Percentiles rank a stretch among this genome's conserved stretches.
Evolutionary conservation across 495 filamentous ascomycete species (phyloP).

Genomic region (Aspergillus ostianus): DNA sequence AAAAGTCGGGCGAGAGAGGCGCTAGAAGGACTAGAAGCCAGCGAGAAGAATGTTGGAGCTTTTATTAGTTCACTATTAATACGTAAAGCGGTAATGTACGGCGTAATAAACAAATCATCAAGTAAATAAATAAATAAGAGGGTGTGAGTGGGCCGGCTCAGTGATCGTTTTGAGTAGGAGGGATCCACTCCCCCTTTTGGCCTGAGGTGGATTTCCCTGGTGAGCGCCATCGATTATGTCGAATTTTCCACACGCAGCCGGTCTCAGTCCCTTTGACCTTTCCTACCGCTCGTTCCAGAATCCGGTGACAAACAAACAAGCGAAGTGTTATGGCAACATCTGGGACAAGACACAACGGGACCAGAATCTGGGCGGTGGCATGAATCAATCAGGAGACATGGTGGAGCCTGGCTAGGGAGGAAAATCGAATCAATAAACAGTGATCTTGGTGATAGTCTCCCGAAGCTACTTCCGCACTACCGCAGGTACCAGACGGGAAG

Average conservation of each 20-base stretch:
- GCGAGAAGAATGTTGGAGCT: constrained; percentile 33
- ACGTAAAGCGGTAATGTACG: constrained; percentile 35
- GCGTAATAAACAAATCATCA: background rate
- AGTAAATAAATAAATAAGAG: background rate
- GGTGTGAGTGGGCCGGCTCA: constrained; percentile 22
- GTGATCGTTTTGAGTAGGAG: constrained; percentile 17
- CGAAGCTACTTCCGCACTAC: constrained; percentile 15
- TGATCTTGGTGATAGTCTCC: constrained; percentile 19
- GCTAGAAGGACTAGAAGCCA: constrained; percentile 40
- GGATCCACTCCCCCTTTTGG: constrained; percentile 20
- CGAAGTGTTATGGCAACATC: background rate
- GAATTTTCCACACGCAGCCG: background rate
- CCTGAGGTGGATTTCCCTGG: constrained; percentile 15
- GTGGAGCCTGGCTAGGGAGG: constrained; percentile 11
- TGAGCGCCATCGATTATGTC: constrained; percentile 8
- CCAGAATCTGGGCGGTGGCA: background rate
- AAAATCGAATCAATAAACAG: constrained; percentile 18
- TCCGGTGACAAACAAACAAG: background rate
- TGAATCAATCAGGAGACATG: constrained; percentile 17
- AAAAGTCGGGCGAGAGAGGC: constrained; percentile 11
- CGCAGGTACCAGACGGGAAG: constrained; percentile 15
- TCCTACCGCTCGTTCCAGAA: background rate
- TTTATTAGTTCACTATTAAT: constrained; percentile 13
- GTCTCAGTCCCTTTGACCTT: background rate
- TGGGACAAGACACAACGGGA: background rate